phyloP scores from a whole-genome alignment of 2,329 filamentous ascomycete genomes.

The Aaosphaeria pasadenensis region DNA sequence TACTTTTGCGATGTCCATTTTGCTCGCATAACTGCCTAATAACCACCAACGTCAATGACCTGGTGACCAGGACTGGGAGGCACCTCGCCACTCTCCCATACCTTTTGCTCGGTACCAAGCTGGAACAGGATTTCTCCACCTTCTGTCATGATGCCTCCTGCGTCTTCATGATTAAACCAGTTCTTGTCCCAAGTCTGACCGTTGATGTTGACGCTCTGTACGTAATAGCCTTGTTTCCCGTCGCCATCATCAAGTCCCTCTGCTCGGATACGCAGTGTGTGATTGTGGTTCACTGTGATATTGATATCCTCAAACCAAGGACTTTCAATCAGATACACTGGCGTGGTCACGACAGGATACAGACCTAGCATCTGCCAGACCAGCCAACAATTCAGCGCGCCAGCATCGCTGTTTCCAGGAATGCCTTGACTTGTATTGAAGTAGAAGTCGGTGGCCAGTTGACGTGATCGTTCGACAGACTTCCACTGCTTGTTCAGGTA shows the following conservation, averaged over 20 bases:
- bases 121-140: conserved; percentile 34
- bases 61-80: conserved; percentile 33
- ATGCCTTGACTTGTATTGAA: conserved; percentile 39
- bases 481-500: conserved; percentile 41
- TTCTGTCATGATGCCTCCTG: conserved; percentile 27
- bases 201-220: conserved; percentile 55
- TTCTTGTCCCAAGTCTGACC: conserved; percentile 51
- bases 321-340: conserved; percentile 46
- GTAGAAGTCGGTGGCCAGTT: conserved; percentile 42
- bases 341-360: conserved; percentile 48
- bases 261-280: conserved; percentile 48
- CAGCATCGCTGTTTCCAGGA: conserved; percentile 47
- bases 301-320: conserved; percentile 45
- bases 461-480: conserved; percentile 27
- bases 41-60: conserved; percentile 16
- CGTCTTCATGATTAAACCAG: conserved; percentile 55
- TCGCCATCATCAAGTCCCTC: conserved; percentile 38
- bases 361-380: conserved; percentile 51
- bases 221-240: conserved; percentile 46
- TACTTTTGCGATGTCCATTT: too few relatives aligned
- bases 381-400: conserved; percentile 51
- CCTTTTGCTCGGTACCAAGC: conserved; percentile 21
- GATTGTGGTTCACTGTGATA: conserved; percentile 32
- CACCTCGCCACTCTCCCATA: conserved; percentile 31
- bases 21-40: not conserved